phyloP scores from a whole-genome alignment of 2,329 filamentous ascomycete species.

The Xylariaceae sp. region DNA sequence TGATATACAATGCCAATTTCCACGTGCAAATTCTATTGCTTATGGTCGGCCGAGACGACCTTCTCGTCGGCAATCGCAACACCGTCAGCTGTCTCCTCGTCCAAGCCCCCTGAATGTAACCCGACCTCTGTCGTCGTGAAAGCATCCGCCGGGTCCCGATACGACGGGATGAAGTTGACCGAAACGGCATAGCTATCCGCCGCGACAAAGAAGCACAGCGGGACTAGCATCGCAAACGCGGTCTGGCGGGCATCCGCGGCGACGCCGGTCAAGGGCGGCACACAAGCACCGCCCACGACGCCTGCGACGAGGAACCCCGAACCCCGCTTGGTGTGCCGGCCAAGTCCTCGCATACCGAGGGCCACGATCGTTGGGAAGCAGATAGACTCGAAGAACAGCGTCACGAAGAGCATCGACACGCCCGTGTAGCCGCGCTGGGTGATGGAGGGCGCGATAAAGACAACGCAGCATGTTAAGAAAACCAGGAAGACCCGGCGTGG shows the following conservation, averaged over 20 bases:
- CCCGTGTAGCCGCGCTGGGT: conserved; percentile 50
- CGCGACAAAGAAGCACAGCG: conserved; percentile 60
- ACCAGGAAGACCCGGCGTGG: conserved; percentile 69
- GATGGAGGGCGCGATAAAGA: conserved; percentile 60
- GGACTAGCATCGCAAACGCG: conserved; percentile 67
- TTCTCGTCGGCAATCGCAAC: conserved; percentile 29
- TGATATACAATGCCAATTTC: background rate
- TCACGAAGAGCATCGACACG: conserved; percentile 66
- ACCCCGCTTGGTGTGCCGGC: conserved; percentile 76
- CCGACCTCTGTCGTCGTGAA: conserved; percentile 52
- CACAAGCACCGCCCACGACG: conserved; percentile 72
- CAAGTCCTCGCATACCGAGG: conserved; percentile 73
- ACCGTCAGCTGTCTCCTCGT: conserved; percentile 24
- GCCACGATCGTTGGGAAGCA: conserved; percentile 83
- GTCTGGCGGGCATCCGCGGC: conserved; percentile 66
- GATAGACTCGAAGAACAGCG: conserved; percentile 78
- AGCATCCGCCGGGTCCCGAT: conserved; percentile 64
- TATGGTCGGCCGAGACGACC: conserved; percentile 13
- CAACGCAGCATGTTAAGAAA: conserved; percentile 65
- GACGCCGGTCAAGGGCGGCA: conserved; percentile 71
- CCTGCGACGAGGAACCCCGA: conserved; percentile 72
- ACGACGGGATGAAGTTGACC: conserved; percentile 69
- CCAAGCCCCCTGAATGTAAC: conserved; percentile 22
- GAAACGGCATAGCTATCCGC: conserved; percentile 60
- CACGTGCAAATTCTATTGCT: background rate